phyloP scores from a whole-genome alignment of 2,329 filamentous ascomycete species.

The Colletotrichum tropicale region DNA sequence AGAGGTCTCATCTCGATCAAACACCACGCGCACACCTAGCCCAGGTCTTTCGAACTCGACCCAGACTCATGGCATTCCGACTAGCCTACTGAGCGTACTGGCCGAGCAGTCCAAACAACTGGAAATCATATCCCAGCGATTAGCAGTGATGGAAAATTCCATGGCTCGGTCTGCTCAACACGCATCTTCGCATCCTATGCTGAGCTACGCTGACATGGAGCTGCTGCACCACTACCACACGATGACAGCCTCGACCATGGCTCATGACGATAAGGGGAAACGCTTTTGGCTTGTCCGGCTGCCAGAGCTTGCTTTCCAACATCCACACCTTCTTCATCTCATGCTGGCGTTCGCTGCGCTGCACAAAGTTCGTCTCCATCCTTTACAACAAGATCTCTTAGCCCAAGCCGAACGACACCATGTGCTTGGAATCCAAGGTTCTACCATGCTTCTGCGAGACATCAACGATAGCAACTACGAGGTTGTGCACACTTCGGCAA shows the following conservation, averaged over 20 bases:
- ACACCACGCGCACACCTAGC: neutral
- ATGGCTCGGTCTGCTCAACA: neutral
- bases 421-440: neutral
- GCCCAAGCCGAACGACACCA: neutral
- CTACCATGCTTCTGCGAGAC: neutral
- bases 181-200: neutral
- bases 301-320: neutral
- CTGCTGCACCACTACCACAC: neutral
- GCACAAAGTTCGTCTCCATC: neutral
- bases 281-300: neutral
- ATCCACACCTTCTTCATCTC: neutral
- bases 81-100: neutral
- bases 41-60: neutral
- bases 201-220: neutral
- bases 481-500: neutral
- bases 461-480: neutral
- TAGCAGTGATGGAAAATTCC: neutral
- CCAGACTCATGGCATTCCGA: neutral
- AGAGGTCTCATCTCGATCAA: neutral
- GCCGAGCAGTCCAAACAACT: neutral
- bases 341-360: neutral
- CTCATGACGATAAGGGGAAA: neutral
- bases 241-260: neutral
- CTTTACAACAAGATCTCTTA: neutral
- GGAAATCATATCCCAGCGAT: neutral